These are phyloP conservation scores for Fagopyrum esculentum DNA, from an alignment of 148 eudicot species.

Conservation along the genomic window DNA sequence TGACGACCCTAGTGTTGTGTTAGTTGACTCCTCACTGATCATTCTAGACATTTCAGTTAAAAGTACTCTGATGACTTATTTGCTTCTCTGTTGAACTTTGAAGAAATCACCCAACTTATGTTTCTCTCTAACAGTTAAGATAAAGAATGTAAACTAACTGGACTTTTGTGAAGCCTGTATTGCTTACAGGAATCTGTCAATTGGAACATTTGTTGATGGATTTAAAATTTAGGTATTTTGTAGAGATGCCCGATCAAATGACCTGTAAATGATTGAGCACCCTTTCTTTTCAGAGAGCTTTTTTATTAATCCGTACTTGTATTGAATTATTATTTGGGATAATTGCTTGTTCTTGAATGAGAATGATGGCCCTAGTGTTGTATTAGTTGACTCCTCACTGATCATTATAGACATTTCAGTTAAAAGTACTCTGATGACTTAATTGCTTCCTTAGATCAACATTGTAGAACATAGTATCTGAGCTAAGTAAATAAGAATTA, in stretches of 20 bases:
- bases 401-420: neutral
- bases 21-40: neutral
- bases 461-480: neutral
- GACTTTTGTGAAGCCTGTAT: neutral
- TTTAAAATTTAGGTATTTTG: neutral
- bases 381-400: neutral
- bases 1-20: neutral
- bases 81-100: slow-evolving; percentile 6
- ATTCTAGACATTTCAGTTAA: neutral
- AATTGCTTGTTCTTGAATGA: neutral
- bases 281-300: neutral
- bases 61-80: neutral
- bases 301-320: too few species aligned
- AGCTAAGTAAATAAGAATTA: neutral
- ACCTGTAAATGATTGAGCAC: neutral
- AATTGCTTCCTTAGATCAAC: neutral
- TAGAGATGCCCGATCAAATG: neutral
- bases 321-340: neutral
- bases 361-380: neutral
- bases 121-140: neutral
- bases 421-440: neutral
- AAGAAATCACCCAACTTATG: neutral
- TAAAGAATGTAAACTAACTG: neutral
- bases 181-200: neutral
- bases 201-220: neutral